A percentile compares a stretch with the other conserved stretches of the same genome.
Conservation (phyloP, 2,329 filamentous ascomycete genomes). For the Incumbomyces lentus region DNA sequence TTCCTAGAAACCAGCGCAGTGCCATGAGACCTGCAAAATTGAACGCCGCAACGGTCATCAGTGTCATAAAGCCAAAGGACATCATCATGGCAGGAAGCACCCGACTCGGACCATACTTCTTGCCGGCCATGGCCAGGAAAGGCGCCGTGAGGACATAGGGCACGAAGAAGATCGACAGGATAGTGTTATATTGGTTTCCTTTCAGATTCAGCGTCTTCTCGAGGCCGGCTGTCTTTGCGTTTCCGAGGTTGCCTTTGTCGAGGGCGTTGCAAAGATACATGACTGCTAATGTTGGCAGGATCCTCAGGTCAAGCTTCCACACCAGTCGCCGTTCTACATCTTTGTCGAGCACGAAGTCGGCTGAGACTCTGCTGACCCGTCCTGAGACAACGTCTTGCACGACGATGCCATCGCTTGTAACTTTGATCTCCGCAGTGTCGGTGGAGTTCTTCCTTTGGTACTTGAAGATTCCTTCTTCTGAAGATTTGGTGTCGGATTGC, state of each 20-base stretch:
- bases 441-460: too few species aligned
- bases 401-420: constrained; percentile 2
- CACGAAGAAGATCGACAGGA: constrained; percentile 63
- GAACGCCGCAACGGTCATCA: constrained; percentile 33
- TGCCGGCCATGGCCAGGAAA: constrained; percentile 55
- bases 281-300: constrained; percentile 48
- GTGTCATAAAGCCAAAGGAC: constrained; percentile 54
- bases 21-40: constrained; percentile 55
- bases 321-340: constrained; percentile 40
- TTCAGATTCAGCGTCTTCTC: constrained; percentile 46
- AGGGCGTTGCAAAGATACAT: constrained; percentile 50
- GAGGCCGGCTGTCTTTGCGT: constrained; percentile 47
- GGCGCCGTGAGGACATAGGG: constrained; percentile 63
- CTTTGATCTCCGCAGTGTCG: not conserved
- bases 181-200: constrained; percentile 56
- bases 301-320: constrained; percentile 44
- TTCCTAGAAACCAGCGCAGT: constrained; percentile 59
- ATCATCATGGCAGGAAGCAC: constrained; percentile 61
- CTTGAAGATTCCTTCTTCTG: too few species aligned
- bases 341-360: constrained; percentile 28
- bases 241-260: constrained; percentile 45
- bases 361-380: constrained; percentile 9
- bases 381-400: constrained; percentile 8
- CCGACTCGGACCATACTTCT: constrained; percentile 54
- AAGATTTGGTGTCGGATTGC: too few species aligned